Conservation (phyloP, 768 basidiomycete genomes). For the Mrakia hoshinonis region DNA sequence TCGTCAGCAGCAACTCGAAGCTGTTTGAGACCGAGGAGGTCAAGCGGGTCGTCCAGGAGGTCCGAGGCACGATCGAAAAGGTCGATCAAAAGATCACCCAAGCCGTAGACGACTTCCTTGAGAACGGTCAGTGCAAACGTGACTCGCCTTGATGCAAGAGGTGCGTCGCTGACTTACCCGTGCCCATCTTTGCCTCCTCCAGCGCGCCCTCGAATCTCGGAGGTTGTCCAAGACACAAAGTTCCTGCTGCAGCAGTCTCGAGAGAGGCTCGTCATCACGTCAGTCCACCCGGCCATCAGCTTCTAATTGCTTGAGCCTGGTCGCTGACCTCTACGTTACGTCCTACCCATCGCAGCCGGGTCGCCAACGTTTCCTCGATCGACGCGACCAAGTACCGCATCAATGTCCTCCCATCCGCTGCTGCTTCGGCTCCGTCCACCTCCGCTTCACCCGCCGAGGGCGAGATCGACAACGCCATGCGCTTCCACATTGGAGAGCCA, state of each 20-base stretch:
- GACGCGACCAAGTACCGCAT: conserved; percentile 73
- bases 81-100: conserved; percentile 91
- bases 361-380: conserved; percentile 69
- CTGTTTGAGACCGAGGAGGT: conserved; percentile 66
- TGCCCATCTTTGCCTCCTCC: not conserved
- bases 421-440: conserved; percentile 29
- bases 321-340: not conserved
- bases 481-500: conserved; percentile 84
- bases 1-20: conserved; percentile 72
- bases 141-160: not conserved
- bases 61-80: conserved; percentile 89
- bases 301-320: not conserved
- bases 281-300: conserved; percentile 37
- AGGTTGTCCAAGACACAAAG: conserved; percentile 88
- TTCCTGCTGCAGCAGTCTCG: conserved; percentile 80
- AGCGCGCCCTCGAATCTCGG: conserved; percentile 83
- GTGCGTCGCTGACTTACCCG: not conserved
- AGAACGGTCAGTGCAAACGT: conserved; percentile 58
- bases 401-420: conserved; percentile 49
- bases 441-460: not conserved
- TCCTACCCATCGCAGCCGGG: conserved; percentile 49
- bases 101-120: conserved; percentile 84
- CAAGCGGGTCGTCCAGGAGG: conserved; percentile 73
- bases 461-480: conserved; percentile 42
- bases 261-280: conserved; percentile 88